Evolutionary conservation across 164 flowering plant species (phyloP).

Genomic region (Chloranthus sessilifolius): DNA sequence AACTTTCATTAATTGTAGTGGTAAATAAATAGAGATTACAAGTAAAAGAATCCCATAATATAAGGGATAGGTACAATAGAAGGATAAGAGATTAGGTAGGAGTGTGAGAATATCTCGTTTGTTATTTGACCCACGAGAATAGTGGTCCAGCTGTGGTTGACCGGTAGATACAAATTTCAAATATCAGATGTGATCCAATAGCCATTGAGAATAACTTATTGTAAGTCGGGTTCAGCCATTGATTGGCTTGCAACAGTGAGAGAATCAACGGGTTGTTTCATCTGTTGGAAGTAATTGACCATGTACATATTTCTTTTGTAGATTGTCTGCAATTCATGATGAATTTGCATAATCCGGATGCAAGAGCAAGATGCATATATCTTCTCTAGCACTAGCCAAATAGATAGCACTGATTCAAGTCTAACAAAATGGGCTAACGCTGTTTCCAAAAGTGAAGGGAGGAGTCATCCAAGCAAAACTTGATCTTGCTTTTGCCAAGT

Average conservation of each 20-base stretch:
- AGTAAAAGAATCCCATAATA: too few species aligned
- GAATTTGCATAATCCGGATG: not conserved
- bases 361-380: not conserved
- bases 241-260: not conserved
- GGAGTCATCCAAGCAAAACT: not conserved
- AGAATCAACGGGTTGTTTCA: not conserved
- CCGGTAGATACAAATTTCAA: too few species aligned
- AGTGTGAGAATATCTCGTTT: too few species aligned
- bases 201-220: slow-evolving; percentile 1
- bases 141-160: too few species aligned
- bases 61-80: too few species aligned
- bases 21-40: too few species aligned
- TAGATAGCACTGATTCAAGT: not conserved
- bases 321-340: not conserved
- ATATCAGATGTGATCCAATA: too few species aligned
- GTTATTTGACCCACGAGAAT: too few species aligned
- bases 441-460: not conserved
- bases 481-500: not conserved
- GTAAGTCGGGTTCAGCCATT: not conserved
- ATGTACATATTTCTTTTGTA: not conserved
- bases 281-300: not conserved
- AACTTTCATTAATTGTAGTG: too few species aligned
- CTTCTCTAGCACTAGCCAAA: too few species aligned
- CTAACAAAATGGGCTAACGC: not conserved
- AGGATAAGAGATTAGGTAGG: too few species aligned